A percentile compares a stretch with the other conserved stretches of the same genome.
These are phyloP conservation scores for Metarhizium humberi DNA, from an alignment of 2,329 filamentous ascomycete species.

Conservation along the genomic window DNA sequence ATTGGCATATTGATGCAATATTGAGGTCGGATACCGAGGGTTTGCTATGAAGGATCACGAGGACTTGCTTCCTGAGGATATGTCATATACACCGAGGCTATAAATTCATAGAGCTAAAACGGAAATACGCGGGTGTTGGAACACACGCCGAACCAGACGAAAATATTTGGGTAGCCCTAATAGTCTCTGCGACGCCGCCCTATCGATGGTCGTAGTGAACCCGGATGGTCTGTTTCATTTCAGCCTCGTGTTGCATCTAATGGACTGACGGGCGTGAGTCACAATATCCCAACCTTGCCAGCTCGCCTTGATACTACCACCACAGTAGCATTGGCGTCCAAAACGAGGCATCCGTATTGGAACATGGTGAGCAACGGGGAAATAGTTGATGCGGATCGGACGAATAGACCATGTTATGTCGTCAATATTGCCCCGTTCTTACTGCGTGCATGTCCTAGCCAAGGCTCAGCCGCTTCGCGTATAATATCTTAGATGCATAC, in stretches of 20 bases:
- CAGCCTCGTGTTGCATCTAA: not conserved
- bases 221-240: not conserved
- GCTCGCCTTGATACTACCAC: not conserved
- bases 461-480: not conserved
- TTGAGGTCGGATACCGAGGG: not conserved
- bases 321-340: not conserved
- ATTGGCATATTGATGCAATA: constrained; percentile 24
- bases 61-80: not conserved
- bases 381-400: not conserved
- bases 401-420: not conserved
- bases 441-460: not conserved
- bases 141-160: not conserved
- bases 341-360: not conserved
- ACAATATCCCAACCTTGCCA: too few relatives aligned
- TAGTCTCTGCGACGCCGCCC: not conserved
- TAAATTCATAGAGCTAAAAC: not conserved
- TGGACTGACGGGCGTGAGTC: too few relatives aligned
- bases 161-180: not conserved
- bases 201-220: not conserved
- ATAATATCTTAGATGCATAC: not conserved
- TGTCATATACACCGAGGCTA: not conserved
- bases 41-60: not conserved
- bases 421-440: not conserved
- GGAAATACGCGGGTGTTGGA: not conserved
- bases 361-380: not conserved